Conservation (phyloP, 352 stramenopile species). For the Pseudoperonospora humuli region DNA sequence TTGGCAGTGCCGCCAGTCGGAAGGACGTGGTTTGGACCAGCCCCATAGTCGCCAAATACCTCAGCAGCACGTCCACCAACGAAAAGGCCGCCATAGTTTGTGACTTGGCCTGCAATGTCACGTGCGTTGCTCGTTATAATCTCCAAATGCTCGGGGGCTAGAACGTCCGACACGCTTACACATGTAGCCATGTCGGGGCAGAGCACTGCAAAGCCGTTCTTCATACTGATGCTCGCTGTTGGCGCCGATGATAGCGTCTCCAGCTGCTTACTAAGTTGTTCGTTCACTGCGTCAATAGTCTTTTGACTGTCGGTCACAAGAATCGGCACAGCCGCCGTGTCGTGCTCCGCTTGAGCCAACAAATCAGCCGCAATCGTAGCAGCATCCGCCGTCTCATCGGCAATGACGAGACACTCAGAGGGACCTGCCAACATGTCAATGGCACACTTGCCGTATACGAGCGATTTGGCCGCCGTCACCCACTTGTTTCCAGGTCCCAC, state of each 20-base stretch:
- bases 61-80: constrained; percentile 92
- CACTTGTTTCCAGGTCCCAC: constrained; percentile 98
- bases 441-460: constrained; percentile 94
- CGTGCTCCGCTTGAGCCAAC: constrained; percentile 91
- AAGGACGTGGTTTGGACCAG: constrained; percentile 98
- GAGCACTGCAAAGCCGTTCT: constrained; percentile 74
- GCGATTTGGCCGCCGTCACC: constrained; percentile 98
- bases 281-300: constrained; percentile 89
- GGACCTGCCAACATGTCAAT: constrained; percentile 99
- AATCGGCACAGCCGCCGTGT: constrained; percentile 95
- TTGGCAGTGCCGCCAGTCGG: constrained; percentile 94
- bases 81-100: constrained; percentile 91
- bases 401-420: constrained; percentile 97
- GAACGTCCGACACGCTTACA: constrained; percentile 80
- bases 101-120: constrained; percentile 70
- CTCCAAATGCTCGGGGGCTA: constrained; percentile 85
- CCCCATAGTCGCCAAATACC: constrained; percentile 96
- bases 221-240: constrained; percentile 56
- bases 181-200: constrained; percentile 59
- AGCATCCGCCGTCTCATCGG: constrained; percentile 82
- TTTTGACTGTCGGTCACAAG: constrained; percentile 86
- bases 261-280: constrained; percentile 67
- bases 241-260: constrained; percentile 54
- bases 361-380: constrained; percentile 71
- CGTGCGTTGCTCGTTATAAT: constrained; percentile 88